Conservation (phyloP, 208 protist genomes). For the Trypanosoma avium region DNA sequence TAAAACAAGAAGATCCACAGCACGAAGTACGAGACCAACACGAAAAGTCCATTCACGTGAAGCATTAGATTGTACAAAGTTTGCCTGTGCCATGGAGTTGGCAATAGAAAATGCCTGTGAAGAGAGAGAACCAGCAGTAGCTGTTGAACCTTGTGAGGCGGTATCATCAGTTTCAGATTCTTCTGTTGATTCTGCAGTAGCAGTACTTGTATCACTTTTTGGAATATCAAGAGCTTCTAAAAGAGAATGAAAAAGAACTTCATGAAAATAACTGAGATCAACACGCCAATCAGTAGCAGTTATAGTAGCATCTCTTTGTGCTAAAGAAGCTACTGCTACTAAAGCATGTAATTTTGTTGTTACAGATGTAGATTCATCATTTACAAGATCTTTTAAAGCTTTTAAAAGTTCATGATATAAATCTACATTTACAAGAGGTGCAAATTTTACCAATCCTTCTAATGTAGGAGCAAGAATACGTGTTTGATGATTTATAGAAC, state of each 20-base stretch:
- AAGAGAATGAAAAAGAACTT: conserved; percentile 87
- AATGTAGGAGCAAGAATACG: conserved; percentile 88
- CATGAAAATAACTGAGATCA: conserved; percentile 92
- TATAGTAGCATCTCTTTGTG: conserved; percentile 81
- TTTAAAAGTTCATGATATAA: conserved; percentile 88
- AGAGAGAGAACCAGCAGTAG: conserved; percentile 85
- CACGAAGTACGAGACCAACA: conserved; percentile 82
- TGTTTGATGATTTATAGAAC: conserved; percentile 79
- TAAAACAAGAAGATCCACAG: conserved; percentile 88
- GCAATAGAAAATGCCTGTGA: conserved; percentile 91
- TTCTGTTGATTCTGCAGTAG: conserved; percentile 28
- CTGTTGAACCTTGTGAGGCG: conserved; percentile 79
- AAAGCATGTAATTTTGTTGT: conserved; percentile 89
- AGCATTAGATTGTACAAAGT: conserved; percentile 82
- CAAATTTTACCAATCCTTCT: conserved; percentile 91
- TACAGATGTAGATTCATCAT: conserved; percentile 71
- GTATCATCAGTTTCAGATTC: conserved; percentile 65
- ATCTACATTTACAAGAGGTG: conserved; percentile 88
- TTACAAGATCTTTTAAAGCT: conserved; percentile 87
- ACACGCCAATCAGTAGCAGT: conserved; percentile 86
- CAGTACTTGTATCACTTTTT: conserved; percentile 36
- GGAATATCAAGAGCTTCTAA: conserved; percentile 79
- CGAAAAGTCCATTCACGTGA: conserved; percentile 89
- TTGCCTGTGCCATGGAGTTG: conserved; percentile 83
- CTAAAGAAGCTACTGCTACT: conserved; percentile 84